Evolutionary conservation across 805 yeast species (phyloP).

Genomic region (Allodekkera sacchari): DNA sequence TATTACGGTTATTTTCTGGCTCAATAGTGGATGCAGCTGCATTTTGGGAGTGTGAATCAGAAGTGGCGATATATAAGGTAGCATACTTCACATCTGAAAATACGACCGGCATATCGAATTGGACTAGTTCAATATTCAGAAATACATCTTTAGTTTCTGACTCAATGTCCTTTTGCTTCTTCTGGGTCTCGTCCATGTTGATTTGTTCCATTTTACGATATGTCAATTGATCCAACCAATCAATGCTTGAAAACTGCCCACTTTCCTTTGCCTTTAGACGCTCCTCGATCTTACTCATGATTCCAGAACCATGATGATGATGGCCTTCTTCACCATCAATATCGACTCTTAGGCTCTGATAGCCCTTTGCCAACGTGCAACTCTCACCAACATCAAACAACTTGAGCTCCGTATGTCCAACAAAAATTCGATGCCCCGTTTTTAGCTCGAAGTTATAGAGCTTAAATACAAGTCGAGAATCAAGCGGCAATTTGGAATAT

Average conservation of each 20-base stretch:
- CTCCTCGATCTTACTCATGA: too few species aligned
- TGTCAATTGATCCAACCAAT: conserved; percentile 71
- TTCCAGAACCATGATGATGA: neutral
- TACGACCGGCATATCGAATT: conserved; percentile 66
- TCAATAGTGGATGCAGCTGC: conserved; percentile 6
- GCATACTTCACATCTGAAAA: conserved; percentile 49
- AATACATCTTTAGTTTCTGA: conserved; percentile 8
- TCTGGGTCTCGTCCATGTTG: conserved; percentile 13
- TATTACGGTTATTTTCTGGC: neutral
- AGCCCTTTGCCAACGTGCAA: conserved; percentile 61
- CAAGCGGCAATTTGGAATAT: conserved; percentile 61
- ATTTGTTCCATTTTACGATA: conserved; percentile 43
- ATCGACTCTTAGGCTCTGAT: conserved; percentile 44
- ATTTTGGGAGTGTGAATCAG: conserved; percentile 14
- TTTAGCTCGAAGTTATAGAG: conserved; percentile 59
- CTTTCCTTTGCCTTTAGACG: conserved; percentile 55
- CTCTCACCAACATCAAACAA: conserved; percentile 41
- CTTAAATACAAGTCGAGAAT: conserved; percentile 49
- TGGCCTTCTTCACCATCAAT: conserved; percentile 2
- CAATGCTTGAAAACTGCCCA: conserved; percentile 51
- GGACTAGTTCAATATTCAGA: conserved; percentile 43
- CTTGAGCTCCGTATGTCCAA: conserved; percentile 53
- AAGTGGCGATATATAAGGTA: conserved; percentile 18
- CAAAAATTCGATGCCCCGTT: conserved; percentile 36
- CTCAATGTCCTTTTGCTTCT: conserved; percentile 6